Evolutionary conservation across 2,329 filamentous ascomycete genomes (phyloP), one percentile per base, ranked within the genome.

Genomic region (Intubia oerlemansii): DNA sequence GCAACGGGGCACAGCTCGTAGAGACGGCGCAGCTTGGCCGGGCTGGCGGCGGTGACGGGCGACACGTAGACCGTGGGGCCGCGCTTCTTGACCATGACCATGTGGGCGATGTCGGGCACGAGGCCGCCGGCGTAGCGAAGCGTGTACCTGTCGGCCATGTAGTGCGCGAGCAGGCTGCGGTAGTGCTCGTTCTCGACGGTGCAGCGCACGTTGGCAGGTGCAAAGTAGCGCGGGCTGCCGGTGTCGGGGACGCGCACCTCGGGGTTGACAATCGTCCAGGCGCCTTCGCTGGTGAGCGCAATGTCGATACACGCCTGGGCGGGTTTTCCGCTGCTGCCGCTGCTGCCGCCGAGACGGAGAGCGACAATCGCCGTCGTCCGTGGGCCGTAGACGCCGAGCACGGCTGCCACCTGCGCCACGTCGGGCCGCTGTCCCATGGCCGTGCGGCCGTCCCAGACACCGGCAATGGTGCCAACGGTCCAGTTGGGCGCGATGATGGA

Each of bases 1-100:
- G 66, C 66, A n/a, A 73, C 44, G 2, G 67, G 67, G 26, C 54
- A 56, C 13, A 73, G 40, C 45, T 73, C 67, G 33, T 66, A 73
- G 17, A 72, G 43, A 6, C 59, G 47, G 19, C 67, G 49, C 34
- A 73, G 43, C 51, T 73, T 73, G 0, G 67, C 62, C 36, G 50
- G 51, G 38, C 56, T 64, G 8, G 41, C 41, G 1, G 36, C 41
- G 2, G 62, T 62, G 5, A 67, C 63, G 0, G 67, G 67, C 2
- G 57, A 65, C 2, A 70, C 40, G 38, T 71, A 73, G 1, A 73
- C 42, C n/a, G n/a, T n/a, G n/a, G n/a, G n/a, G 2, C 67, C 67
- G 30, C 72, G 65, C 0, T 65, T 63, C 43, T 72, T 71, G 34
- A 62, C 56, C 7, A 73, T 46, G 19, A 21, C n/a, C 4, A 58